Evolutionary conservation across 1,284 basidiomycete genomes (phyloP).

Genomic region (Cryptococcus hybrid): DNA sequence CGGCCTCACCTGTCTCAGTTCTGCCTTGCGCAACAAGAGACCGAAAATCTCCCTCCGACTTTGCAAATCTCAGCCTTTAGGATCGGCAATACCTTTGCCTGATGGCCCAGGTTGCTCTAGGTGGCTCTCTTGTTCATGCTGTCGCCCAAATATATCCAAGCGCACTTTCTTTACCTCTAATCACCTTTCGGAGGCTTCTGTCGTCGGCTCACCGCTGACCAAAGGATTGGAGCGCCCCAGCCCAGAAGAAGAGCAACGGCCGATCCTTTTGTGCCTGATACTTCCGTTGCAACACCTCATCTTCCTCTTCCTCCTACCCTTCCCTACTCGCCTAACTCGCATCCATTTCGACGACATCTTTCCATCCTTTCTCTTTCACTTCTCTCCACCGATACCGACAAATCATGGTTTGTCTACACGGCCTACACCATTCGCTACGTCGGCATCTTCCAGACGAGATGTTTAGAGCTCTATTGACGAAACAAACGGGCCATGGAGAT

Average conservation of each 20-base stretch:
- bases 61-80: neutral
- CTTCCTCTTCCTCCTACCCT: conserved; percentile 40
- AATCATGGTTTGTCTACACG: conserved; percentile 35
- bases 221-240: neutral
- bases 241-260: neutral
- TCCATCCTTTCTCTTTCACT: conserved; percentile 34
- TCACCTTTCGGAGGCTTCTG: neutral
- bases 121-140: conserved; percentile 40
- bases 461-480: conserved; percentile 26
- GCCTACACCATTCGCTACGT: conserved; percentile 31
- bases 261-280: neutral
- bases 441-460: conserved; percentile 37
- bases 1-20: conserved; percentile 1
- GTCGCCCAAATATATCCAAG: conserved; percentile 12
- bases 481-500: conserved; percentile 21
- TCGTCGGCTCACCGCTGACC: neutral
- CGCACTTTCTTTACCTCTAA: conserved; percentile 13
- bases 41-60: neutral
- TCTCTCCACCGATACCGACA: conserved; percentile 16
- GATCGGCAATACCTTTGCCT: conserved; percentile 6
- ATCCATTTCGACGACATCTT: conserved; percentile 40
- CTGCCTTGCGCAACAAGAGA: neutral
- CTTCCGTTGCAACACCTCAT: conserved; percentile 17
- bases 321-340: conserved; percentile 43
- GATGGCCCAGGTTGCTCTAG: conserved; percentile 37